Evolutionary conservation across 805 yeast species (phyloP), one percentile per base, ranked within the genome.

Genomic region (Spathaspora girioi): DNA sequence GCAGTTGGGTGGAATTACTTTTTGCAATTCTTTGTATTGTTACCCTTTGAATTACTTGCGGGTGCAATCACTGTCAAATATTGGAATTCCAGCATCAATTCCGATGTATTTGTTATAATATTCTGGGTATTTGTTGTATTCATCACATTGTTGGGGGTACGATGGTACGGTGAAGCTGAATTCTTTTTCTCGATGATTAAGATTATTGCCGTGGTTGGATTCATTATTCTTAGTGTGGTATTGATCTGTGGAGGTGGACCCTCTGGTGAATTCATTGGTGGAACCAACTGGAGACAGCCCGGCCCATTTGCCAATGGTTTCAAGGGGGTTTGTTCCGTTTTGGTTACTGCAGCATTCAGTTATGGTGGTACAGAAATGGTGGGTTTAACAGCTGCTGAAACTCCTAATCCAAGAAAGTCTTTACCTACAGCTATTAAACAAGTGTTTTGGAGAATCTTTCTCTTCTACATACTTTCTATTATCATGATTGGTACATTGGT

Each of bases 91-190:
- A 15, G 62, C 35, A 73, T 77, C n/a, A 78, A 78, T 56, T 77
- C 84, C 1, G 85, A 77, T 51, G 84, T 81, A 5, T 82, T 84
- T 82, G 82, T 82, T 18, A 71, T 79, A 2, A 72, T 80, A 29
- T 81, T 79, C 57, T 79, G 75, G 64, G 69, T 68, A 1, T 62
- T 73, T 2, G 78, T 81, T 50, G 64, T 75, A 6, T 48, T 70
- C 12, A 77, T 80, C 50, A 81, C 81, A 56, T 67, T 79, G 63
- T 69, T 79, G 50, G 83, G 82, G 45, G 83, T 79, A 15, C 70
- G 76, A 55, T 74, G 78, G 19, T 81, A 77, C 61, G 85, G 85
- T 54, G 86, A 81, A 61, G 73, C 81, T 42, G 86, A 81, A 59
- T 80, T 81, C 48, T 61, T 79, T 47, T 68, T 80, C 40, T 73